These are phyloP conservation scores for Laburnicola sp. DNA, from an alignment of 2,329 filamentous ascomycete genomes.

Conservation along the genomic window DNA sequence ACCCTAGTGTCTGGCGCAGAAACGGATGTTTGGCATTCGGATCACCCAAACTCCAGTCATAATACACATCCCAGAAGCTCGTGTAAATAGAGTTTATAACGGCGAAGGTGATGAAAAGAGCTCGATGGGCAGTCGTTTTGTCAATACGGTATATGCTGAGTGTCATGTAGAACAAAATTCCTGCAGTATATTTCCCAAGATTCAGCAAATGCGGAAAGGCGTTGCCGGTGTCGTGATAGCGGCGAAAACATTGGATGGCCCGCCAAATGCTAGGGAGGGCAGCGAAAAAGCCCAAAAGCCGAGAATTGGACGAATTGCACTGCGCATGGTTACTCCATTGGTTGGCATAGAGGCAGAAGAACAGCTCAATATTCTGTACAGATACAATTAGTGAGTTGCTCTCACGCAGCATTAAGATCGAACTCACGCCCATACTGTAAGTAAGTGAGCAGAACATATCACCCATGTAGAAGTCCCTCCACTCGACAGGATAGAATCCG, in stretches of 20 bases:
- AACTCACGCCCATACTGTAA: conserved; percentile 80
- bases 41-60: conserved; percentile 95
- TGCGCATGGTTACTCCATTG: conserved; percentile 71
- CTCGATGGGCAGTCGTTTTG: conserved; percentile 60
- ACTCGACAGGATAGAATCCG: conserved; percentile 90
- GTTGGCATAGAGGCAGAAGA: conserved; percentile 90
- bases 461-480: conserved; percentile 94
- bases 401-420: background rate
- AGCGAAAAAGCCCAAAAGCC: conserved; percentile 81
- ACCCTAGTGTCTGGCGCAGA: conserved; percentile 73
- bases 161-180: conserved; percentile 75
- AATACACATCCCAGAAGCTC: conserved; percentile 89
- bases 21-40: conserved; percentile 65
- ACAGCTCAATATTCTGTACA: conserved; percentile 77
- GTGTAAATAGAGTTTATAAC: conserved; percentile 81
- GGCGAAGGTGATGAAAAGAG: conserved; percentile 78
- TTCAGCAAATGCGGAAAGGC: conserved; percentile 92
- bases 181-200: conserved; percentile 85
- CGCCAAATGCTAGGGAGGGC: conserved; percentile 87
- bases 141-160: conserved; percentile 84
- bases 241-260: conserved; percentile 83
- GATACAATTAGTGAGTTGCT: conserved; percentile 7
- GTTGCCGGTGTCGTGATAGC: conserved; percentile 84
- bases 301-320: conserved; percentile 86
- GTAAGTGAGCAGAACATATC: conserved; percentile 97